These are phyloP conservation scores for Mucor piriformis DNA, from an alignment of 371 early-diverging fungal genomes.

Conservation along the genomic window DNA sequence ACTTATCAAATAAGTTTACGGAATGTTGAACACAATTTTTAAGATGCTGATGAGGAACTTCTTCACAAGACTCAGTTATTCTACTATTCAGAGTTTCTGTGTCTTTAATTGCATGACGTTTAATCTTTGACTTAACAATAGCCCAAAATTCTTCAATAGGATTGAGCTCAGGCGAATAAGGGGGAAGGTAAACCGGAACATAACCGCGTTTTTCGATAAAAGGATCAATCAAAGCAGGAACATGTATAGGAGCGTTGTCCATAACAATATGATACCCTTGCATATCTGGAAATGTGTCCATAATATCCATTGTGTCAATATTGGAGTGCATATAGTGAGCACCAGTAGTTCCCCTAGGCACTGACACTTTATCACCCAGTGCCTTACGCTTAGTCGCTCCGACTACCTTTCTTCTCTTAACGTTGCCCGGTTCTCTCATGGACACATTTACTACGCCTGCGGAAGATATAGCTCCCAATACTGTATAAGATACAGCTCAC, in stretches of 20 bases:
- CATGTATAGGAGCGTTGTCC: constrained; percentile 11
- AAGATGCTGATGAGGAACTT: constrained; percentile 11
- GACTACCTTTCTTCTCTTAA: constrained; percentile 4
- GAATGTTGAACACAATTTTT: constrained; percentile 14
- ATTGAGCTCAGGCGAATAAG: constrained; percentile 19
- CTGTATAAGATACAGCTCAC: constrained; percentile 6
- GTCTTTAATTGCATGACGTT: constrained; percentile 13
- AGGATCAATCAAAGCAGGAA: constrained; percentile 2
- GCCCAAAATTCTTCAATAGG: constrained; percentile 10
- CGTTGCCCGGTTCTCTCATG: constrained; percentile 3
- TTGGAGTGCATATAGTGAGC: constrained; percentile 15
- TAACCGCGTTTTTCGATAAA: constrained; percentile 9
- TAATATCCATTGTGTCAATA: constrained; percentile 11
- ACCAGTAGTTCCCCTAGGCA: constrained; percentile 15
- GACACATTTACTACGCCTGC: constrained; percentile 1
- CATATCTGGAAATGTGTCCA: constrained; percentile 18
- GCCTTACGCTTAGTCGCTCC: constrained; percentile 3
- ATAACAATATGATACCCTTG: constrained; percentile 10
- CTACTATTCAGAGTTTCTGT: constrained; percentile 17
- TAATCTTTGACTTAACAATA: constrained; percentile 21
- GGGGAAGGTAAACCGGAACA: constrained; percentile 13
- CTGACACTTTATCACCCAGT: constrained; percentile 2
- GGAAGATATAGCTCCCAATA: not conserved
- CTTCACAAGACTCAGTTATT: constrained; percentile 11
- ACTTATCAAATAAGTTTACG: constrained; percentile 15